Base-by-base conservation (phyloP, 176 grass and related monocot genomes). In the Phoenix roebelenii region DNA sequence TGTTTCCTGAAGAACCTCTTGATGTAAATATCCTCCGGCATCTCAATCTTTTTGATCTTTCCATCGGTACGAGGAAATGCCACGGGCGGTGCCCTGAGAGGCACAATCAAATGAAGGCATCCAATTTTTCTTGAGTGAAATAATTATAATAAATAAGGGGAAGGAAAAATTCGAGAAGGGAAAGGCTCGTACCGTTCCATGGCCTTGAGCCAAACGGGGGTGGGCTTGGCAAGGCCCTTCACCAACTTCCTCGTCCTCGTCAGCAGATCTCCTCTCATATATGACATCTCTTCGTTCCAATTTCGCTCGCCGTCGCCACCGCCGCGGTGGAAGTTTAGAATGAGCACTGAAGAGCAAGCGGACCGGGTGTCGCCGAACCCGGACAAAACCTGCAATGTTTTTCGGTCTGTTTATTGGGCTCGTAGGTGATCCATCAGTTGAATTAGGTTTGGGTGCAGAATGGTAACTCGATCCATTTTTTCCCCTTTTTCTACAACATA, bases 161-260 rank as follows among this genome's bases (percentile, higher is more conserved):
- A 25, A 7, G 58, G 24, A 25, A n/a, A 61, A 61, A 29, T 61
- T 61, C 7, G 17, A 24, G 51, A 16, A 9, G 25, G 14, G 17
- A 18, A 30, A 59, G n/a, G 25, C 17, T 54, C 61, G 55, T 60
- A 91, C 87, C 75, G 20, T 77, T 91, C 92, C 92, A 97, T 90
- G 77, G 92, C 72, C 66, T 97, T 97, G 51, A 97, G 87, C 84
- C 92, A 97, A n/a, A 4, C 5, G 1, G 87, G 87, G 39, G 78
- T 72, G 16, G 87, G 78, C 60, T 73, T 79, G 64, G 83, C 90
- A 3, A 84, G 66, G 50, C 90, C 86, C 64, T 95, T 95, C 35
- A 90, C 91, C 63, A 95, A 50, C 75, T 95, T 95, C 77, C 67
- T 71, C 68, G 56, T 78, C 79, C 52, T 89, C 9, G 79, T 84